A percentile compares a stretch with the other conserved stretches of the same genome.
Conservation (phyloP, 805 yeast genomes). For the Saccharomyces jurei region DNA sequence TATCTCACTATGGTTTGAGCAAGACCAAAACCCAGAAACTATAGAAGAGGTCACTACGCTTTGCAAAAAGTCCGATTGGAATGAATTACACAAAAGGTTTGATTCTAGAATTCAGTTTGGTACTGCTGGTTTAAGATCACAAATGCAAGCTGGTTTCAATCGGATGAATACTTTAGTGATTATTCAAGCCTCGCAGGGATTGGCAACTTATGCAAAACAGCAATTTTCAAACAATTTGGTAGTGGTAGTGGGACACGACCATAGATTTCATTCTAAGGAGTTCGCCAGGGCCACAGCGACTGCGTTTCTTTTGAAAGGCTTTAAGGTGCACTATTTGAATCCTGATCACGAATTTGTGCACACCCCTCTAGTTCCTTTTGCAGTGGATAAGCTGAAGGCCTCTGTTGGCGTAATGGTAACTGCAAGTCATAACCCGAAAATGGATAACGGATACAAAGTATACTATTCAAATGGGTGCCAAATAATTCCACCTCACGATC, state of each 20-base stretch:
- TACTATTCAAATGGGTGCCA: slow-evolving; percentile 93
- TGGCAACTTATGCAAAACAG: slow-evolving; percentile 42
- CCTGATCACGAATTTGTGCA: slow-evolving; percentile 41
- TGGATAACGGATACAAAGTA: slow-evolving; percentile 90
- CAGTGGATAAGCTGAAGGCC: slow-evolving; percentile 54
- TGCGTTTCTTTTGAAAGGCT: slow-evolving; percentile 61
- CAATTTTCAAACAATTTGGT: slow-evolving; percentile 23
- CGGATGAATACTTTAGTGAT: slow-evolving; percentile 87
- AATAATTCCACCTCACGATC: slow-evolving; percentile 87
- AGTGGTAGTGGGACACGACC: slow-evolving; percentile 84
- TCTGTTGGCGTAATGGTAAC: slow-evolving; percentile 88
- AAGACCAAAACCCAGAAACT: slow-evolving; percentile 38
- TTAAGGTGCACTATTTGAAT: slow-evolving; percentile 54
- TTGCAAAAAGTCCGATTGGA: slow-evolving; percentile 31
- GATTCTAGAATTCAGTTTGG: slow-evolving; percentile 70
- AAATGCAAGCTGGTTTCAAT: slow-evolving; percentile 85
- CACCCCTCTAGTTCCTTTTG: slow-evolving; percentile 90
- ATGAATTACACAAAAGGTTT: slow-evolving; percentile 45
- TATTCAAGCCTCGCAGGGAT: slow-evolving; percentile 82
- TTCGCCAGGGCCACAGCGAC: slow-evolving; percentile 77
- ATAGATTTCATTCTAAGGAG: slow-evolving; percentile 67
- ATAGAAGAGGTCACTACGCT: slow-evolving; percentile 47
- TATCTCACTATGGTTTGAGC: slow-evolving; percentile 20
- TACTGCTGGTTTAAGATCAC: slow-evolving; percentile 84
- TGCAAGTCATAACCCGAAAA: slow-evolving; percentile 79